These are phyloP conservation scores for Rhodamnia rubescens DNA, from an alignment of 345 rosid species.

Conservation along the genomic window DNA sequence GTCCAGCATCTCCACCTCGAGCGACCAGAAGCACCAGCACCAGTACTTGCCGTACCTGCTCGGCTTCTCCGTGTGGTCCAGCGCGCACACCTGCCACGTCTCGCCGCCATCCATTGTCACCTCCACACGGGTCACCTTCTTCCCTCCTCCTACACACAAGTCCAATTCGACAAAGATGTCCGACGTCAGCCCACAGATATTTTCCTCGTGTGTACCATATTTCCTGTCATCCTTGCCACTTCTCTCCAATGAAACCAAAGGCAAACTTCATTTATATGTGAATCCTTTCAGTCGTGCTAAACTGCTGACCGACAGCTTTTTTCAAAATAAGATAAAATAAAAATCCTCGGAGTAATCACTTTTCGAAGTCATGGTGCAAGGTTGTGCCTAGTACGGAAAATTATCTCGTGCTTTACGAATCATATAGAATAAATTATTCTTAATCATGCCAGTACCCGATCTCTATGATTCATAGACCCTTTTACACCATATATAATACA, in stretches of 20 bases:
- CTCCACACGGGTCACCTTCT: conserved; percentile 90
- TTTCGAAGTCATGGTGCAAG: not conserved
- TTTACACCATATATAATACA: too few species aligned
- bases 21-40: conserved; percentile 99
- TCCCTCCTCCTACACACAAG: conserved; percentile 57
- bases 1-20: conserved; percentile 76
- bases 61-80: conserved; percentile 67
- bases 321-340: not conserved
- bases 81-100: conserved; percentile 70
- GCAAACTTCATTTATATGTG: not conserved
- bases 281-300: not conserved
- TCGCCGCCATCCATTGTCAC: conserved; percentile 92
- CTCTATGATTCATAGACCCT: not conserved
- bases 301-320: not conserved
- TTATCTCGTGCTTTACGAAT: not conserved
- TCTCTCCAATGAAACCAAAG: not conserved
- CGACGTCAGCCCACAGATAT: not conserved
- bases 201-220: not conserved
- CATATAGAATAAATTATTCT: too few species aligned
- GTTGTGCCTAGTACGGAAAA: not conserved
- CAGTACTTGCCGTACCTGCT: conserved; percentile 65
- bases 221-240: not conserved
- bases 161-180: not conserved
- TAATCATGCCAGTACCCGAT: not conserved
- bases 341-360: not conserved